phyloP scores from a whole-genome alignment of 257 asterid genomes.

The Echium plantagineum region DNA sequence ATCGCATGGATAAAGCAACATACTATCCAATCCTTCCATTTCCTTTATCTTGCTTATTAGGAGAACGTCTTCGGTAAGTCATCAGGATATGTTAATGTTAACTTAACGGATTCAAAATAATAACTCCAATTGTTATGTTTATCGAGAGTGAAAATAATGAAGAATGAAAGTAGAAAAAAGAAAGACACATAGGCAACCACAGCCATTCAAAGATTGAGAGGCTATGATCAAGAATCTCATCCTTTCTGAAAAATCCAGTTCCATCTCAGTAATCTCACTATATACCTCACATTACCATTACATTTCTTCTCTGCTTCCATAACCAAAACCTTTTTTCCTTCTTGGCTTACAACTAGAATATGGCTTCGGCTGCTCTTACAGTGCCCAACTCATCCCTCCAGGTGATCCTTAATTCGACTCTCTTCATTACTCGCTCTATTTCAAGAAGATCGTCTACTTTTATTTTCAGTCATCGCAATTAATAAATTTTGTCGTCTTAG shows the following conservation, averaged over 20 bases:
- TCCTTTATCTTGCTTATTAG: too few relatives aligned
- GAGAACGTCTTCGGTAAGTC: too few relatives aligned
- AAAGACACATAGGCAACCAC: constrained; percentile 19
- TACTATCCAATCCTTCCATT: too few relatives aligned
- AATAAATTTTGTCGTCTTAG: too few relatives aligned
- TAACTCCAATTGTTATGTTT: too few relatives aligned
- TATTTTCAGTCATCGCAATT: too few relatives aligned
- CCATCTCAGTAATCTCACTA: constrained; percentile 9
- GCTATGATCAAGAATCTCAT: constrained; percentile 61
- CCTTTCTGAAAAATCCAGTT: constrained; percentile 16
- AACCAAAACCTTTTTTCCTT: neutral
- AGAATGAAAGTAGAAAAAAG: neutral
- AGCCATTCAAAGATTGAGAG: constrained; percentile 81
- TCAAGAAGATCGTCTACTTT: neutral
- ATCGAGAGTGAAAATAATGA: neutral
- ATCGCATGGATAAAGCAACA: too few relatives aligned
- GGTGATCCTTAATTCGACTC: constrained; percentile 24
- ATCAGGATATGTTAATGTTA: too few relatives aligned
- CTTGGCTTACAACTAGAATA: constrained; percentile 3
- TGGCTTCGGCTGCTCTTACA: constrained; percentile 84
- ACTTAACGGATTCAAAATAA: too few relatives aligned
- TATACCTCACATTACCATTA: constrained; percentile 17
- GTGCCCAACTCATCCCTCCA: constrained; percentile 67
- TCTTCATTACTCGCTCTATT: neutral
- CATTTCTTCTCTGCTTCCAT: constrained; percentile 2